Conservation (phyloP, 768 basidiomycete species). For the Mycena sanguinolenta region DNA sequence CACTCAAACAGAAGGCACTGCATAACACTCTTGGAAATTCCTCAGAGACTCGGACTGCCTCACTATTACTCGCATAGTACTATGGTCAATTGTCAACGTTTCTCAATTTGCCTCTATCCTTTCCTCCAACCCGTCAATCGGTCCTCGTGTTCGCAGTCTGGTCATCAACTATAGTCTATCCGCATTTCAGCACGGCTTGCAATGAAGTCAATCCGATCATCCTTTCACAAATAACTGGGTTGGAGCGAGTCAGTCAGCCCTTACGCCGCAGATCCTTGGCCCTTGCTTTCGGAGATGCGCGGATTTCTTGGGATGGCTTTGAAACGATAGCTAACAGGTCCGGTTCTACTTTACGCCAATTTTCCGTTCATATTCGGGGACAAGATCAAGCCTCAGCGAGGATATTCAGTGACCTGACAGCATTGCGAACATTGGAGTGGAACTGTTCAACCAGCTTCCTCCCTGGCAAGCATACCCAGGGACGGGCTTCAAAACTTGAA, state of each 20-base stretch:
- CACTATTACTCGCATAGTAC: not conserved
- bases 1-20: not conserved
- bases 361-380: not conserved
- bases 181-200: not conserved
- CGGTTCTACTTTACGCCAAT: constrained; percentile 9
- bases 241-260: not conserved
- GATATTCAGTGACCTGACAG: constrained; percentile 1
- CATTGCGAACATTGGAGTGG: not conserved
- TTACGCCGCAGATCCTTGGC: too few relatives aligned
- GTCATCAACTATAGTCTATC: not conserved
- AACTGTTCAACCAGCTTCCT: not conserved
- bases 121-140: not conserved
- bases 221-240: not conserved
- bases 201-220: not conserved
- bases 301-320: constrained; percentile 16
- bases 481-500: constrained; percentile 10
- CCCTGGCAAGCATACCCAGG: not conserved
- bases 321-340: not conserved
- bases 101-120: not conserved
- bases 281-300: not conserved
- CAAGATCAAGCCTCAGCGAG: not conserved
- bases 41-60: constrained; percentile 1
- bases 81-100: not conserved
- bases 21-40: not conserved
- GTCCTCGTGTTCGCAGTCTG: not conserved